phyloP scores from a whole-genome alignment of 768 basidiomycete genomes.

The Mycena olivaceomarginata region DNA sequence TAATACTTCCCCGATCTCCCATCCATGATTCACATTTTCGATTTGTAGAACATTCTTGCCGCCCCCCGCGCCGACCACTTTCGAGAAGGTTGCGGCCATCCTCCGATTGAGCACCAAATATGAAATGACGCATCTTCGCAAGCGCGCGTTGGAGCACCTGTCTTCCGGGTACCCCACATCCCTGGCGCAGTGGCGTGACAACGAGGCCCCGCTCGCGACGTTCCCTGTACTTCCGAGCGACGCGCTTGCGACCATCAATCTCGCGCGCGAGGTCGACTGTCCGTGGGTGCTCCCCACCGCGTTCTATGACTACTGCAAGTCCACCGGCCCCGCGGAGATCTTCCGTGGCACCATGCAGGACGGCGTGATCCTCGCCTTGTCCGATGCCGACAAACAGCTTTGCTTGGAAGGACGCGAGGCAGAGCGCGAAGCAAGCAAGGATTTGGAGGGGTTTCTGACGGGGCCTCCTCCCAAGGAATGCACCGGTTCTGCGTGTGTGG shows the following conservation, averaged over 20 bases:
- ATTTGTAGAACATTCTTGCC: conserved; percentile 42
- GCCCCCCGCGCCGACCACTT: conserved; percentile 43
- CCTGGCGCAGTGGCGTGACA: conserved; percentile 40
- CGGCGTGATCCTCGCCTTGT: neutral
- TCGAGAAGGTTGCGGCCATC: conserved; percentile 39
- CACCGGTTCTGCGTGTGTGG: neutral
- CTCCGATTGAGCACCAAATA: conserved; percentile 49
- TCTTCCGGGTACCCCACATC: conserved; percentile 45
- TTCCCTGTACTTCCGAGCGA: conserved; percentile 37
- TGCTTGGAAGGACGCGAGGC: conserved; percentile 13
- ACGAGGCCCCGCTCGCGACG: conserved; percentile 36
- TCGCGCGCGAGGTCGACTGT: conserved; percentile 42
- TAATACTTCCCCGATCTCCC: neutral
- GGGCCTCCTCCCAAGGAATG: neutral
- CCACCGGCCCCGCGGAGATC: conserved; percentile 14
- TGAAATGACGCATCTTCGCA: conserved; percentile 41
- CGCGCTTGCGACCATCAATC: conserved; percentile 44
- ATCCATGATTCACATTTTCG: neutral
- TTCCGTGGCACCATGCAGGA: conserved; percentile 19
- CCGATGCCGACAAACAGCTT: conserved; percentile 7
- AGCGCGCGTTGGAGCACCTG: conserved; percentile 45
- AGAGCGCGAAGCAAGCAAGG: conserved; percentile 8
- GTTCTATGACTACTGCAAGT: conserved; percentile 45
- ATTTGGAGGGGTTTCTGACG: conserved; percentile 7
- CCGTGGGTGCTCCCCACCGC: conserved; percentile 46